These are phyloP conservation scores for Elsinoe fawcettii DNA, from an alignment of 2,329 filamentous ascomycete genomes.

Conservation along the genomic window DNA sequence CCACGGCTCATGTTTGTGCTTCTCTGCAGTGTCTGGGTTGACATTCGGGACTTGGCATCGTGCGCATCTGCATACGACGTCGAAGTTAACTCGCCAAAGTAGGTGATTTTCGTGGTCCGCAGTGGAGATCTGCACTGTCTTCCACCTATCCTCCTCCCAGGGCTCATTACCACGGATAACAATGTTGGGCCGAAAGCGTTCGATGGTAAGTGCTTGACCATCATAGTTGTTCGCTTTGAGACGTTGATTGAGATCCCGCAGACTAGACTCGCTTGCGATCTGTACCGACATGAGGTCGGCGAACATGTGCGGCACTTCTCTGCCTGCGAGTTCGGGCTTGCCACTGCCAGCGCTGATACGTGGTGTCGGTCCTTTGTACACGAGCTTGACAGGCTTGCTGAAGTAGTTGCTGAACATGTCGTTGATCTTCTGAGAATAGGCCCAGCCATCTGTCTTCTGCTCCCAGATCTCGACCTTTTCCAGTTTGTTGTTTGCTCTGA, in stretches of 20 bases:
- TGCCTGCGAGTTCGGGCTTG: constrained; percentile 45
- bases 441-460: constrained; percentile 48
- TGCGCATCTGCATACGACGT: constrained; percentile 53
- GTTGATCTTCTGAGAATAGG: constrained; percentile 47
- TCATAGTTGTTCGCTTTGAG: constrained; percentile 37
- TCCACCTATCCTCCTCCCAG: constrained; percentile 59
- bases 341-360: constrained; percentile 51
- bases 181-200: constrained; percentile 58
- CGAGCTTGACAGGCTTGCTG: constrained; percentile 46
- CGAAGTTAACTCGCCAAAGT: constrained; percentile 40
- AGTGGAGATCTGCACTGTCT: constrained; percentile 44
- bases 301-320: constrained; percentile 42
- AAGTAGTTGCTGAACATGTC: constrained; percentile 50
- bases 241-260: constrained; percentile 51
- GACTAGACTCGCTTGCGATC: constrained; percentile 48
- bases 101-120: constrained; percentile 26
- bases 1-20: constrained; percentile 54
- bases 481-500: constrained; percentile 45
- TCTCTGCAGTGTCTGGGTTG: constrained; percentile 53
- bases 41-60: constrained; percentile 59
- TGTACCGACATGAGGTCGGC: constrained; percentile 53
- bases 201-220: constrained; percentile 45
- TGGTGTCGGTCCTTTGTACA: constrained; percentile 55
- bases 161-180: constrained; percentile 48
- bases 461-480: constrained; percentile 52